Evolutionary conservation across 2,329 filamentous ascomycete genomes (phyloP).

Genomic region (Colletotrichum melonis): DNA sequence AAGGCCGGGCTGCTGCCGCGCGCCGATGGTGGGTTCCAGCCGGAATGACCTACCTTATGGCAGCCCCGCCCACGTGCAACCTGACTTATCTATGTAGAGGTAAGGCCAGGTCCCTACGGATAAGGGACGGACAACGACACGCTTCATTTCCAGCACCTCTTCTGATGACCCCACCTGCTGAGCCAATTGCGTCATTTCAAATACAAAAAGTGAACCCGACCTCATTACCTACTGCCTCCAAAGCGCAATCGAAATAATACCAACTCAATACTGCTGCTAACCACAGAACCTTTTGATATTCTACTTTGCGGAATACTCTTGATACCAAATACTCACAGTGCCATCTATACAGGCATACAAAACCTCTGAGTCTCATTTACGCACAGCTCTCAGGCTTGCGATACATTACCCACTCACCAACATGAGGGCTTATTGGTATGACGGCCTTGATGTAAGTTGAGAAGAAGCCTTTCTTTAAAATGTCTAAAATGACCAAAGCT

Average conservation of each 20-base stretch:
- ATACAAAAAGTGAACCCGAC: background rate
- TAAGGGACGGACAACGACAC: background rate
- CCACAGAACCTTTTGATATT: background rate
- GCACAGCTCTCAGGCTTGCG: background rate
- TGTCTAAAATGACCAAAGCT: background rate
- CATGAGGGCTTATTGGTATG: conserved; percentile 71
- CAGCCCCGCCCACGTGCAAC: conserved; percentile 2
- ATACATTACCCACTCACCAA: conserved; percentile 34
- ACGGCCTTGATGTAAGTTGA: conserved; percentile 62
- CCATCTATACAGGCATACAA: background rate
- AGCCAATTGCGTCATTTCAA: conserved; percentile 31
- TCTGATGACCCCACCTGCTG: conserved; percentile 17
- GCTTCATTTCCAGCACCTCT: background rate
- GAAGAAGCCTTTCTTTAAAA: background rate
- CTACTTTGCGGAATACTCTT: background rate
- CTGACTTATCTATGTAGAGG: no score
- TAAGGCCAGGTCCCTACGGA: no score
- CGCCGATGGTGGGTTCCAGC: background rate
- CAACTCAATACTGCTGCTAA: background rate
- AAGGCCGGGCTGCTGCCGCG: no score
- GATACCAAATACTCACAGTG: background rate
- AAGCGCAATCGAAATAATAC: background rate
- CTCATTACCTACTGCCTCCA: background rate
- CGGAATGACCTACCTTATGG: background rate
- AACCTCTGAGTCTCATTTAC: background rate